Evolutionary conservation across 2,329 filamentous ascomycete genomes (phyloP).

Genomic region (Colletotrichum karsti): DNA sequence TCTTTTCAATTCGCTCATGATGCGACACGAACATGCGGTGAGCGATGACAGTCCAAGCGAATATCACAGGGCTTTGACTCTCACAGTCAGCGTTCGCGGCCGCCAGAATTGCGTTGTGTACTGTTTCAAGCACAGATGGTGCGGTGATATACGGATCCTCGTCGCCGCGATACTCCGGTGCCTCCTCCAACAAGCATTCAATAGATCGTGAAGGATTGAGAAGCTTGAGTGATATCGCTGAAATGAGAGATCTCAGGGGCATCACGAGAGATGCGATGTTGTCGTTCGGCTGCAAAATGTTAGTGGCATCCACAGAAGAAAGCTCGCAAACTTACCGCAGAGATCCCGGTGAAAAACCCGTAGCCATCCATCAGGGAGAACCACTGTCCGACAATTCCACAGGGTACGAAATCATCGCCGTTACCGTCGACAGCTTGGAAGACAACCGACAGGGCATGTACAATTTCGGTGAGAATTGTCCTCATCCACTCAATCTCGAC

Average conservation of each 20-base stretch:
- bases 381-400: slow-evolving; percentile 73
- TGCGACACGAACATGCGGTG: slow-evolving; percentile 73
- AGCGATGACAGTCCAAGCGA: slow-evolving; percentile 83
- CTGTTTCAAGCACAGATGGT: slow-evolving; percentile 72
- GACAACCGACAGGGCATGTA: slow-evolving; percentile 77
- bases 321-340: slow-evolving; percentile 54
- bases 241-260: slow-evolving; percentile 74
- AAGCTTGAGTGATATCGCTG: slow-evolving; percentile 75
- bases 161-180: slow-evolving; percentile 20
- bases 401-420: slow-evolving; percentile 61
- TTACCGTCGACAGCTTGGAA: slow-evolving; percentile 74
- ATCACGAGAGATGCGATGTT: slow-evolving; percentile 59
- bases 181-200: slow-evolving; percentile 56
- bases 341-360: slow-evolving; percentile 74
- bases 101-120: slow-evolving; percentile 76
- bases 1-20: slow-evolving; percentile 67
- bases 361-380: slow-evolving; percentile 76
- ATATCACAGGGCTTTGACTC: slow-evolving; percentile 76
- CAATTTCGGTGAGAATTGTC: slow-evolving; percentile 73
- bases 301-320: not conserved
- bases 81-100: slow-evolving; percentile 64
- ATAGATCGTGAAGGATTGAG: slow-evolving; percentile 71
- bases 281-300: slow-evolving; percentile 42
- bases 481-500: slow-evolving; percentile 67
- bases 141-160: slow-evolving; percentile 73